A percentile compares a stretch with the other conserved stretches of the same genome.
Evolutionary conservation across 257 asterid genomes (phyloP).

Genomic region (Leptodermis oblonga): DNA sequence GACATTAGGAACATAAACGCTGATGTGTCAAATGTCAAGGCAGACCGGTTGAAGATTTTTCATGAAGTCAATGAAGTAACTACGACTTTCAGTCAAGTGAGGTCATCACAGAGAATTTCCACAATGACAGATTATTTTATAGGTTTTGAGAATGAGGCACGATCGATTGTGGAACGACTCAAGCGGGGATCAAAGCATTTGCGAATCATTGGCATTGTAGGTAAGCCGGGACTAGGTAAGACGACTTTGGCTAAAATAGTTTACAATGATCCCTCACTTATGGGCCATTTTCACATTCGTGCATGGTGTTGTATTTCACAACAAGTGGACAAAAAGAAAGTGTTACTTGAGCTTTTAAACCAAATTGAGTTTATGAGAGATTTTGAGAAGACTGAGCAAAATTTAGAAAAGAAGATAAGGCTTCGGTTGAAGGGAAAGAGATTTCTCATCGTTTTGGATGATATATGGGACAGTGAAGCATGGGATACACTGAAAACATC

Average conservation of each 20-base stretch:
- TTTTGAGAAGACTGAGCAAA: background rate
- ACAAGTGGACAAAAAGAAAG: no score
- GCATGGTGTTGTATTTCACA: no score
- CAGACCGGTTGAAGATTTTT: background rate
- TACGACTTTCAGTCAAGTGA: no score
- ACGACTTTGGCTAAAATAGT: slow-evolving; percentile 7
- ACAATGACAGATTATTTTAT: background rate
- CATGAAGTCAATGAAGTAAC: no score
- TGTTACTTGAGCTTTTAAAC: background rate
- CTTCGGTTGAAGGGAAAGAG: background rate
- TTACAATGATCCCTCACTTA: no score
- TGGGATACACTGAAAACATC: background rate
- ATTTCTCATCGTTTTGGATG: background rate
- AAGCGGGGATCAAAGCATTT: background rate
- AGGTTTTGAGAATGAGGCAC: background rate
- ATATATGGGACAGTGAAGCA: background rate
- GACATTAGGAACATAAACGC: no score
- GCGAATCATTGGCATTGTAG: no score
- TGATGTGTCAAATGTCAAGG: no score
- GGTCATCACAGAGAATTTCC: no score
- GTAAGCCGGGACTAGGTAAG: background rate
- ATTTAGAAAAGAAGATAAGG: background rate
- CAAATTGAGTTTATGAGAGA: background rate
- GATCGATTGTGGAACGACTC: background rate
- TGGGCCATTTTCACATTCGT: no score